These are phyloP conservation scores for Aspergillus sclerotialis DNA, from an alignment of 2,329 filamentous ascomycete species.

Conservation along the genomic window DNA sequence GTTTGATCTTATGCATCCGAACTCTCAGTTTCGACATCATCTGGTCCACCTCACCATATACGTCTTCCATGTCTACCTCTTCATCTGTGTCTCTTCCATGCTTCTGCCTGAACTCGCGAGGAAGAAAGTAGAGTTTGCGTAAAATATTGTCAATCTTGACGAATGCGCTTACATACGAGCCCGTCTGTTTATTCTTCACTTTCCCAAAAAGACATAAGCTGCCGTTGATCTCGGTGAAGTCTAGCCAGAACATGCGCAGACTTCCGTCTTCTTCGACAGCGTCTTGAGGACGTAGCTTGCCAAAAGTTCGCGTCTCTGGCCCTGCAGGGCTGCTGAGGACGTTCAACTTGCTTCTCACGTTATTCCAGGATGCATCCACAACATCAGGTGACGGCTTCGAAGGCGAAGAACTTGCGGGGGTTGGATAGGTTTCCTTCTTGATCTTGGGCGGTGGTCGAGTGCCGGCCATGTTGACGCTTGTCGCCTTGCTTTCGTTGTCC, in stretches of 20 bases:
- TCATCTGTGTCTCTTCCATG: constrained; percentile 65
- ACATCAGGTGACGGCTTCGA: constrained; percentile 51
- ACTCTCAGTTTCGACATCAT: constrained; percentile 86
- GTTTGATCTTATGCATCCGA: constrained; percentile 87
- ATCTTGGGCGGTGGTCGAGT: constrained; percentile 70
- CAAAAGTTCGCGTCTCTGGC: constrained; percentile 55
- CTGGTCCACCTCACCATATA: constrained; percentile 80
- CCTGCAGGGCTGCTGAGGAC: constrained; percentile 65
- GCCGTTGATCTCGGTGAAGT: constrained; percentile 89
- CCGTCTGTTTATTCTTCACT: constrained; percentile 79
- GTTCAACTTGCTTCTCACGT: constrained; percentile 78
- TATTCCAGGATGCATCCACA: constrained; percentile 82
- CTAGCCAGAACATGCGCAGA: constrained; percentile 91
- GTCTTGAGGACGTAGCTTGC: constrained; percentile 76
- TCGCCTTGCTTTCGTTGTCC: constrained; percentile 52
- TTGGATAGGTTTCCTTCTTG: constrained; percentile 61
- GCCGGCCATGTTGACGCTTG: constrained; percentile 78
- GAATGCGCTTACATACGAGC: constrained; percentile 80
- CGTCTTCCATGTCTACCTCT: constrained; percentile 76
- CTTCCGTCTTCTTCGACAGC: constrained; percentile 92
- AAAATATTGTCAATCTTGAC: constrained; percentile 93
- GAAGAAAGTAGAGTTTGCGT: constrained; percentile 87
- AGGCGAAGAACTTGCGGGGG: constrained; percentile 72
- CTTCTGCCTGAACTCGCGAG: constrained; percentile 57
- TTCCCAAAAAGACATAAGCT: constrained; percentile 93